These are phyloP conservation scores for Sodiomyces alkalinus DNA, from an alignment of 2,329 filamentous ascomycete genomes.

Conservation along the genomic window DNA sequence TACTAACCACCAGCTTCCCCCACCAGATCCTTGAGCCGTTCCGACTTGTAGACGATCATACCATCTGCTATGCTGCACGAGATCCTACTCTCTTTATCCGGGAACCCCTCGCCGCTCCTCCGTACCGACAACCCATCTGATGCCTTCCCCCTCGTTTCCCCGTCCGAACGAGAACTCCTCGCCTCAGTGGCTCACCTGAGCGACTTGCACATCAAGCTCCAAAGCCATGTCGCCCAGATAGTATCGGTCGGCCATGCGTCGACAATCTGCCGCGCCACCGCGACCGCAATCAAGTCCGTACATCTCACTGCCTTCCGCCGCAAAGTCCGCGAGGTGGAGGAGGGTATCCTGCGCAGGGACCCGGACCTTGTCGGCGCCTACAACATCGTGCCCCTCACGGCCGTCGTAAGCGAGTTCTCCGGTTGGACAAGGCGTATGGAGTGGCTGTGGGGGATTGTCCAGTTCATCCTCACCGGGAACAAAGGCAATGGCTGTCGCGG, in stretches of 20 bases:
- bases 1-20: conserved; percentile 2
- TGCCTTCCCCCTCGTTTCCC: conserved; percentile 42
- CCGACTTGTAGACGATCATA: too few species aligned
- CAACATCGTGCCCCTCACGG: conserved; percentile 81
- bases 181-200: conserved; percentile 63
- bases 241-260: conserved; percentile 59
- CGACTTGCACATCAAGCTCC: conserved; percentile 59
- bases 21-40: conserved; percentile 3
- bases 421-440: conserved; percentile 73
- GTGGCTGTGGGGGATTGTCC: conserved; percentile 65
- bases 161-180: conserved; percentile 72
- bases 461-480: conserved; percentile 43
- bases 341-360: conserved; percentile 59
- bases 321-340: conserved; percentile 75
- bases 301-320: conserved; percentile 71
- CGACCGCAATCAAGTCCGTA: conserved; percentile 56
- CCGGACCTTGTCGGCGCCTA: conserved; percentile 75
- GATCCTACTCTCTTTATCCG: conserved; percentile 89
- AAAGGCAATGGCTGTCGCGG: conserved; percentile 39
- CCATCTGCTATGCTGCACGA: conserved; percentile 73
- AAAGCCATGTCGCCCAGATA: conserved; percentile 50
- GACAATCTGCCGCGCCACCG: conserved; percentile 75
- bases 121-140: conserved; percentile 31
- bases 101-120: conserved; percentile 82
- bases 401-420: conserved; percentile 71